Conservation (phyloP, 129 eudicot species). For the Helianthus tuberosus region DNA sequence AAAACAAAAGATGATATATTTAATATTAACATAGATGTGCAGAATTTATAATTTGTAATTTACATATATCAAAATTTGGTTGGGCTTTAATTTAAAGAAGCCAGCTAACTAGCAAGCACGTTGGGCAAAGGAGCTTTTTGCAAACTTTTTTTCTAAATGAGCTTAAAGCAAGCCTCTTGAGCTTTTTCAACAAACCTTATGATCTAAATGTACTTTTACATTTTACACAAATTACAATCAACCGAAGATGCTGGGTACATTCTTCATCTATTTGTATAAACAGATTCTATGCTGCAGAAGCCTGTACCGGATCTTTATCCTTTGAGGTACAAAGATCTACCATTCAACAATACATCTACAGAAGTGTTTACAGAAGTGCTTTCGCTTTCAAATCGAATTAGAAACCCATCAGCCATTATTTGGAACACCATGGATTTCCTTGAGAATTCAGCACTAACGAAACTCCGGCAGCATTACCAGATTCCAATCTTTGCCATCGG, state of each 20-base stretch:
- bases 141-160: too few species aligned
- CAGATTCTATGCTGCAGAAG: slow-evolving; percentile 36
- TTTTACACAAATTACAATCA: not conserved
- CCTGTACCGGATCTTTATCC: slow-evolving; percentile 43
- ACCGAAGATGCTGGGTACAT: too few species aligned
- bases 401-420: slow-evolving; percentile 46
- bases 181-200: too few species aligned
- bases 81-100: too few species aligned
- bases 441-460: slow-evolving; percentile 37
- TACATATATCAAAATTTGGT: too few species aligned
- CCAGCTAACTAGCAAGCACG: too few species aligned
- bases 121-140: too few species aligned
- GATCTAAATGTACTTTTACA: too few species aligned
- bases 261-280: not conserved
- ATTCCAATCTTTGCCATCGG: slow-evolving; percentile 52
- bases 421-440: slow-evolving; percentile 60
- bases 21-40: too few species aligned
- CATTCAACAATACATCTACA: not conserved
- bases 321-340: slow-evolving; percentile 38
- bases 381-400: slow-evolving; percentile 18
- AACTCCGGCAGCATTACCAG: slow-evolving; percentile 35
- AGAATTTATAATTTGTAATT: too few species aligned
- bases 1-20: too few species aligned
- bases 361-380: slow-evolving; percentile 15
- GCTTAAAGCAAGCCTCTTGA: too few species aligned